Evolutionary conservation across 768 basidiomycete genomes (phyloP).

Genomic region (Kockovaella imperatae): DNA sequence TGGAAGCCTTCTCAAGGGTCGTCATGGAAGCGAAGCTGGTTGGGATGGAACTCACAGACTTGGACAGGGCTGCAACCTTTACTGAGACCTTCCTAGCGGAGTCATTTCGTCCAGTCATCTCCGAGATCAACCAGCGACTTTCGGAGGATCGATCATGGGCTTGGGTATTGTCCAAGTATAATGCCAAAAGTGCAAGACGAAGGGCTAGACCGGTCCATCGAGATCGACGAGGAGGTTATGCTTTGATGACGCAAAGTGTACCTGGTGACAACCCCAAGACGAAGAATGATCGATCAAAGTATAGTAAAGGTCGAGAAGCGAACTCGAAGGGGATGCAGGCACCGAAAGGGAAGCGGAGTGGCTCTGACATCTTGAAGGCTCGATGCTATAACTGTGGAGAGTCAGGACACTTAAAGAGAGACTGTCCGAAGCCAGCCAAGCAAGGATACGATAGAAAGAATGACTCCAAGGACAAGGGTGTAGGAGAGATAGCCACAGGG

Average conservation of each 20-base stretch:
- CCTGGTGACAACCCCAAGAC: neutral
- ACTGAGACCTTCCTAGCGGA: neutral
- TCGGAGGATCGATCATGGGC: neutral
- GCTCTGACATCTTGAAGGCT: too few relatives aligned
- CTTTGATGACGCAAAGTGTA: neutral
- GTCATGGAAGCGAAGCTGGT: slow-evolving; percentile 1
- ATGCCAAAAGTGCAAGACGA: neutral
- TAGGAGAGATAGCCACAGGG: too few relatives aligned
- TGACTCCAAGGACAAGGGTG: too few relatives aligned
- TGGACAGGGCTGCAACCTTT: neutral
- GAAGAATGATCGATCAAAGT: neutral
- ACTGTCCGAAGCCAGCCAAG: too few relatives aligned
- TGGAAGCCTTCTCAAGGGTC: slow-evolving; percentile 3
- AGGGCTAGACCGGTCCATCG: neutral
- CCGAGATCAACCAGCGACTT: neutral
- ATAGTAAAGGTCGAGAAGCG: too few relatives aligned
- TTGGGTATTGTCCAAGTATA: neutral
- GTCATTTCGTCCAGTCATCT: neutral
- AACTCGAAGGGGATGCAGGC: too few relatives aligned
- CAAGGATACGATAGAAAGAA: too few relatives aligned
- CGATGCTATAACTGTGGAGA: too few relatives aligned
- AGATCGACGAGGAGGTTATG: neutral
- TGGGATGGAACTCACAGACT: neutral
- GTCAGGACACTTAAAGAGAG: too few relatives aligned
- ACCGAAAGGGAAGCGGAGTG: neutral